Percentiles rank a stretch among this genome's conserved stretches.
phyloP scores from a whole-genome alignment of 2,329 filamentous ascomycete genomes.

The Epichloe hybrida region DNA sequence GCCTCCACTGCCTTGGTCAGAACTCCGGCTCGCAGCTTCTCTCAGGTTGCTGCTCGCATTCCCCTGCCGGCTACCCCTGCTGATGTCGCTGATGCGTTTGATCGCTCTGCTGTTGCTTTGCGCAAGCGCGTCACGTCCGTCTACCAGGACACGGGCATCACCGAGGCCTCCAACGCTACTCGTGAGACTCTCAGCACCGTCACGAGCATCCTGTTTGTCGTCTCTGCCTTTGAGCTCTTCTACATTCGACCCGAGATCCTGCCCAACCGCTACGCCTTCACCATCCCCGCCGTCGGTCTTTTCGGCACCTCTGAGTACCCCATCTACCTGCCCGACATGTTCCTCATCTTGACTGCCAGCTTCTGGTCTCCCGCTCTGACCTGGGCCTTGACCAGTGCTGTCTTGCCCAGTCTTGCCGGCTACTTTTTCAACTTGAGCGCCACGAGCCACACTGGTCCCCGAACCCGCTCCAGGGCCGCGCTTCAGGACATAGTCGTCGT shows the following conservation, averaged over 20 bases:
- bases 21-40: slow-evolving; percentile 37
- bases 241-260: slow-evolving; percentile 59
- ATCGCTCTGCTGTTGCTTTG: slow-evolving; percentile 53
- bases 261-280: slow-evolving; percentile 57
- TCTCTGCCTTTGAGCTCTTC: slow-evolving; percentile 56
- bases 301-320: slow-evolving; percentile 44
- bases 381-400: slow-evolving; percentile 60
- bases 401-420: slow-evolving; percentile 56
- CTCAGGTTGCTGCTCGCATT: slow-evolving; percentile 43
- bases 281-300: slow-evolving; percentile 47
- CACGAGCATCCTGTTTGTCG: slow-evolving; percentile 53
- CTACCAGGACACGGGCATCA: slow-evolving; percentile 53
- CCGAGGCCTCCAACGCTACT: slow-evolving; percentile 49
- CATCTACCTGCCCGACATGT: slow-evolving; percentile 67
- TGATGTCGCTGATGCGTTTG: slow-evolving; percentile 62
- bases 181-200: slow-evolving; percentile 63
- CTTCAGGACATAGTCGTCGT: slow-evolving; percentile 44
- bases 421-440: slow-evolving; percentile 85
- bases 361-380: slow-evolving; percentile 77
- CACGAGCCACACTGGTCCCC: slow-evolving; percentile 27
- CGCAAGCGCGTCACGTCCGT: slow-evolving; percentile 50
- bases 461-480: slow-evolving; percentile 28
- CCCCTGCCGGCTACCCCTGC: slow-evolving; percentile 71
- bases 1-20: slow-evolving; percentile 32
- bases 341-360: slow-evolving; percentile 55